These are phyloP conservation scores for Ganoderma lingzhi DNA, from an alignment of 1,284 basidiomycete genomes.

Conservation along the genomic window DNA sequence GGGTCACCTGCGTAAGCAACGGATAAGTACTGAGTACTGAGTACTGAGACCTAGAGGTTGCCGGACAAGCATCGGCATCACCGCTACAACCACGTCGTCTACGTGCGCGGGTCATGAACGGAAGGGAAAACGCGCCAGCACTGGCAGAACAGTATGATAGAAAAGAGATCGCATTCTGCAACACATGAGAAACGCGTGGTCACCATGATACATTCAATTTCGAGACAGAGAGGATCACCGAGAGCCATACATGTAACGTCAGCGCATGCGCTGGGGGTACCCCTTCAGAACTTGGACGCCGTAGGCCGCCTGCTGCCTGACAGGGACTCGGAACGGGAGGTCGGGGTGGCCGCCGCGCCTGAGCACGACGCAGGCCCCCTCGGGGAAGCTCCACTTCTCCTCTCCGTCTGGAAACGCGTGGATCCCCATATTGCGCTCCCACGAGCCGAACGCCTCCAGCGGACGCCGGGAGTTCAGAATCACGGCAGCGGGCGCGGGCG, in stretches of 20 bases:
- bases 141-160: too few species aligned
- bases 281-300: too few species aligned
- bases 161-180: not conserved
- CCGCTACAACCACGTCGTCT: too few species aligned
- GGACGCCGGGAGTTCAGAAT: too few species aligned
- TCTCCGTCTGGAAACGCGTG: constrained; percentile 8
- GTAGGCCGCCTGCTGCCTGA: constrained; percentile 1
- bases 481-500: too few species aligned
- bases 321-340: constrained; percentile 13
- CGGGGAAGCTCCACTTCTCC: constrained; percentile 13
- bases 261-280: too few species aligned
- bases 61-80: too few species aligned
- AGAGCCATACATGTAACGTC: too few species aligned
- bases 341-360: constrained; percentile 2
- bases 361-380: constrained; percentile 6
- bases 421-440: constrained; percentile 15
- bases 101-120: too few species aligned
- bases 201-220: not conserved
- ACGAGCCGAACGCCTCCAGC: constrained; percentile 8
- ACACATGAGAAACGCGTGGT: not conserved
- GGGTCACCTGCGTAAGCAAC: too few species aligned
- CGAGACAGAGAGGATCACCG: not conserved
- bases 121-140: not conserved
- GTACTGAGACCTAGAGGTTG: too few species aligned
- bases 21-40: too few species aligned